These are phyloP conservation scores for Prunus campanulata DNA, from an alignment of 306 rosid genomes.

Conservation along the genomic window DNA sequence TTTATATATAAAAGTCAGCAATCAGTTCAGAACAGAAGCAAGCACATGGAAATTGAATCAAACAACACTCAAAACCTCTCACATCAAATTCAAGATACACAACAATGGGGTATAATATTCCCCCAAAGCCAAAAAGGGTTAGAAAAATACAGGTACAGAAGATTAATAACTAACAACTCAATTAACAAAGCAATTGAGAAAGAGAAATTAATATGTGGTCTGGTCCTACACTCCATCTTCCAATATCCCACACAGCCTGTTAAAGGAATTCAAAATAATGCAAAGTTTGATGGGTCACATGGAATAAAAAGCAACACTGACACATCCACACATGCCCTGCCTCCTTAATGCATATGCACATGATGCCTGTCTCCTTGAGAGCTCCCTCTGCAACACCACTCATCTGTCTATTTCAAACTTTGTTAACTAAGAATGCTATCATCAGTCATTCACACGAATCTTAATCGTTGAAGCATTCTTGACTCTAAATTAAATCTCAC, in stretches of 20 bases:
- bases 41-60: slow-evolving; percentile 44
- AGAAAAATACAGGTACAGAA: slow-evolving; percentile 25
- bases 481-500: slow-evolving; percentile 13
- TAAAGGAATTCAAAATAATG: slow-evolving; percentile 59
- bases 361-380: slow-evolving; percentile 57
- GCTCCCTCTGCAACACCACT: slow-evolving; percentile 5
- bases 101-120: slow-evolving; percentile 26
- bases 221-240: slow-evolving; percentile 54
- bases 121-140: slow-evolving; percentile 34
- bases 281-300: slow-evolving; percentile 68
- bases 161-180: slow-evolving; percentile 27
- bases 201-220: slow-evolving; percentile 12
- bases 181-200: slow-evolving; percentile 30
- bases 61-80: slow-evolving; percentile 44
- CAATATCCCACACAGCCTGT: slow-evolving; percentile 64
- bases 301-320: slow-evolving; percentile 73
- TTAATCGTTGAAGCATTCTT: not conserved
- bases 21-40: slow-evolving; percentile 18
- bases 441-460: not conserved
- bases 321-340: slow-evolving; percentile 78
- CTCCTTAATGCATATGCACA: slow-evolving; percentile 67
- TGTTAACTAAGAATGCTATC: slow-evolving; percentile 6
- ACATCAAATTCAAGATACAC: slow-evolving; percentile 43
- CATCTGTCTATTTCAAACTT: slow-evolving; percentile 22
- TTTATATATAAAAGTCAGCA: not conserved